A percentile compares a stretch with the other conserved stretches of the same genome.
phyloP scores from a whole-genome alignment of 108 stramenopile species.

The Licmophora abbreviata region DNA sequence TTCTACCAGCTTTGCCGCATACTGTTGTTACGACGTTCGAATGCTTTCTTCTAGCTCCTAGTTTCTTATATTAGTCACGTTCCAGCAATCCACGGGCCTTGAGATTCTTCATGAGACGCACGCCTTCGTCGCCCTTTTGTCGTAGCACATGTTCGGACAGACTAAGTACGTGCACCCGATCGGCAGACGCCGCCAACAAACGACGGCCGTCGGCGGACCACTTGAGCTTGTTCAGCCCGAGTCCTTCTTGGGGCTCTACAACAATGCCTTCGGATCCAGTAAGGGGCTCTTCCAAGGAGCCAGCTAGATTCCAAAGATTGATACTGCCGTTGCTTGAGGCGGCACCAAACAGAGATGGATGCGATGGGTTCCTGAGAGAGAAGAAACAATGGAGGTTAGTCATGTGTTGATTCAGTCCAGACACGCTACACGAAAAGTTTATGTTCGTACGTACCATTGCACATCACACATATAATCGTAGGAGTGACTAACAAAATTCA shows the following conservation, averaged over 20 bases:
- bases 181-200: constrained; percentile 67
- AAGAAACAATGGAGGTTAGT: no score
- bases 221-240: constrained; percentile 66
- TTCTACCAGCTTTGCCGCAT: no score
- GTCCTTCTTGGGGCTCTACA: constrained; percentile 39
- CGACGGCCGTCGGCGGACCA: constrained; percentile 79
- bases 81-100: constrained; percentile 57
- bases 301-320: constrained; percentile 78
- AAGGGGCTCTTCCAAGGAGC: constrained; percentile 71
- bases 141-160: constrained; percentile 67
- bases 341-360: constrained; percentile 78
- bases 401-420: background rate
- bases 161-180: constrained; percentile 69
- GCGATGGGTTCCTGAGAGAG: constrained; percentile 34
- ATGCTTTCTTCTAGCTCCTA: no score
- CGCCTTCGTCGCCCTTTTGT: constrained; percentile 69
- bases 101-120: constrained; percentile 42
- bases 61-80: constrained; percentile 18
- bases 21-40: no score
- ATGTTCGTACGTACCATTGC: no score
- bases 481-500: constrained; percentile 72
- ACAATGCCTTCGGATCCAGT: constrained; percentile 74
- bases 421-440: constrained; percentile 5
- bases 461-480: constrained; percentile 90
- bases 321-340: constrained; percentile 79